These are phyloP conservation scores for Leptodontidium sp. DNA, from an alignment of 2,329 filamentous ascomycete species.

Conservation along the genomic window DNA sequence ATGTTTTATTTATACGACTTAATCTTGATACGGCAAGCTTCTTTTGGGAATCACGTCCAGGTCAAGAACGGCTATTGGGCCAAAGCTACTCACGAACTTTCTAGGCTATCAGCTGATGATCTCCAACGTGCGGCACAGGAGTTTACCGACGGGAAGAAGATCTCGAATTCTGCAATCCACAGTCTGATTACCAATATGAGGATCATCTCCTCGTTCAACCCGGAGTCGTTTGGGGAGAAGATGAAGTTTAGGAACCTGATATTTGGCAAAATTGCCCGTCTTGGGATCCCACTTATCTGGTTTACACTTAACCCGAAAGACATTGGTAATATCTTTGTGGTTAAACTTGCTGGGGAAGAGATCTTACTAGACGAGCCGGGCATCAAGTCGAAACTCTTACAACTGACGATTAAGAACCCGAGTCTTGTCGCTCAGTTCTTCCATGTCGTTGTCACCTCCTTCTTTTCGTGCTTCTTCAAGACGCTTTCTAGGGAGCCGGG, in stretches of 20 bases:
- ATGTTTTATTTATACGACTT: too few species aligned
- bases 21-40: too few species aligned
- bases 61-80: neutral
- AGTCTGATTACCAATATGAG: conserved; percentile 13
- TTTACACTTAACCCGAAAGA: conserved; percentile 31
- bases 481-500: neutral
- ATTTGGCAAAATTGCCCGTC: conserved; percentile 24
- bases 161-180: conserved; percentile 28
- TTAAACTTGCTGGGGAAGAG: neutral
- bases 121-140: conserved; percentile 15
- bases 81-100: neutral
- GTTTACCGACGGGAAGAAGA: conserved; percentile 28
- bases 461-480: neutral
- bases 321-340: conserved; percentile 12
- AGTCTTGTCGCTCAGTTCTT: neutral
- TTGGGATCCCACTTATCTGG: conserved; percentile 26
- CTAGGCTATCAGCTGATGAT: neutral
- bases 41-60: too few species aligned
- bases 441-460: neutral
- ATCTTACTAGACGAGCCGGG: neutral
- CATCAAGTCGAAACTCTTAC: neutral
- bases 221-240: conserved; percentile 29
- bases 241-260: conserved; percentile 27
- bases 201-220: conserved; percentile 32
- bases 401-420: neutral